These are phyloP conservation scores for Zygoascus flipseniorum DNA, from an alignment of 805 yeast species.

Conservation along the genomic window DNA sequence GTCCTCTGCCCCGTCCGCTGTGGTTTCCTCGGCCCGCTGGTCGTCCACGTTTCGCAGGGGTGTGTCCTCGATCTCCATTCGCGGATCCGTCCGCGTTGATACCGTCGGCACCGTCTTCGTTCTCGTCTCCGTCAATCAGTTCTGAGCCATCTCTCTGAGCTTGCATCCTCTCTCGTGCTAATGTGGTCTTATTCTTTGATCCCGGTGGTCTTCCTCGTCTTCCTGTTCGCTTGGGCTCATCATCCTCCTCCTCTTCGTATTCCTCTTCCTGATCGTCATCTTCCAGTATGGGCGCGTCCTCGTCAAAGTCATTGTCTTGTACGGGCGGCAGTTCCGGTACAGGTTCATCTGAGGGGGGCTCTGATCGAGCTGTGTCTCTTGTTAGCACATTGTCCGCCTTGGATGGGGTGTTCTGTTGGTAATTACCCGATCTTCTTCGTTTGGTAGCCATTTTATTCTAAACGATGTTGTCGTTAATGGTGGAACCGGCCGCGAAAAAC, in stretches of 20 bases:
- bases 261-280: slow-evolving; percentile 26
- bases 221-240: slow-evolving; percentile 12
- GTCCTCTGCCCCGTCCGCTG: slow-evolving; percentile 11
- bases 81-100: background rate
- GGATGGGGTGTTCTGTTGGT: background rate
- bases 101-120: slow-evolving; percentile 11
- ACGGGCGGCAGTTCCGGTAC: slow-evolving; percentile 14
- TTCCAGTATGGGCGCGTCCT: slow-evolving; percentile 23
- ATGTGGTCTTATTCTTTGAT: slow-evolving; percentile 20
- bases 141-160: background rate
- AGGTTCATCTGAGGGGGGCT: slow-evolving; percentile 2
- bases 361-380: background rate
- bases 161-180: slow-evolving; percentile 11
- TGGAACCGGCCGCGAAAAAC: background rate
- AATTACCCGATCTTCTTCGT: slow-evolving; percentile 12
- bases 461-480: background rate
- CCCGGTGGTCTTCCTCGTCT: slow-evolving; percentile 31
- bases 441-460: background rate
- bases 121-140: slow-evolving; percentile 6
- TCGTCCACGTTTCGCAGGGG: slow-evolving; percentile 9
- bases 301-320: slow-evolving; percentile 21
- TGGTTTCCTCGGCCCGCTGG: slow-evolving; percentile 4
- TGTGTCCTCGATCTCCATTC: slow-evolving; percentile 4
- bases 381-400: background rate
- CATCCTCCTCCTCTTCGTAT: slow-evolving; percentile 22